Conservation (phyloP, 2,329 filamentous ascomycete species). For the Botrytis aclada region DNA sequence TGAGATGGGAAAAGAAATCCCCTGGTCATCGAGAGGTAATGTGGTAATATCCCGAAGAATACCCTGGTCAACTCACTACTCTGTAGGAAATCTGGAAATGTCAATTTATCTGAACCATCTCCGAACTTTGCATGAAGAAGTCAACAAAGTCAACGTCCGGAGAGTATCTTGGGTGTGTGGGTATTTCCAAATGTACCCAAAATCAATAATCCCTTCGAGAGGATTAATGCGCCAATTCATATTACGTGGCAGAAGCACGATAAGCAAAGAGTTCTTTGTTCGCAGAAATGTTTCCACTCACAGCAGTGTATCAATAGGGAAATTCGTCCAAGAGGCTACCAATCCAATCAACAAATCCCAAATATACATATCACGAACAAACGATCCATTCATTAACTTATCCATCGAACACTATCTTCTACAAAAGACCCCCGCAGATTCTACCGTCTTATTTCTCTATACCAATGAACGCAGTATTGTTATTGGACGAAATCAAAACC, state of each 20-base stretch:
- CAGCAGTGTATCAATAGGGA: background rate
- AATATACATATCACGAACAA: slow-evolving; percentile 67
- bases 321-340: slow-evolving; percentile 27
- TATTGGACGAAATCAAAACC: slow-evolving; percentile 95
- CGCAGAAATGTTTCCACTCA: background rate
- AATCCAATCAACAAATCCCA: slow-evolving; percentile 52
- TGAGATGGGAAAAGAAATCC: background rate
- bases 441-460: slow-evolving; percentile 82
- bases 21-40: background rate
- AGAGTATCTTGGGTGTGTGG: background rate
- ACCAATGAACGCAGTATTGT: slow-evolving; percentile 83
- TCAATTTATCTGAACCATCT: background rate
- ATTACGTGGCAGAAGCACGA: background rate
- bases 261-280: slow-evolving; percentile 2
- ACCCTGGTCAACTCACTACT: background rate
- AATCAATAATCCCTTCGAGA: slow-evolving; percentile 8
- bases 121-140: background rate
- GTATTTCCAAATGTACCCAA: background rate
- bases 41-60: background rate
- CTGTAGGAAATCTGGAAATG: background rate
- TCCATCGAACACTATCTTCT: slow-evolving; percentile 91
- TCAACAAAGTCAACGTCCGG: background rate
- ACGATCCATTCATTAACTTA: slow-evolving; percentile 83
- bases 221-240: background rate
- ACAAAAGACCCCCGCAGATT: slow-evolving; percentile 66